These are phyloP conservation scores for Penicillium chermesinum DNA, from an alignment of 495 filamentous ascomycete species.

Conservation along the genomic window DNA sequence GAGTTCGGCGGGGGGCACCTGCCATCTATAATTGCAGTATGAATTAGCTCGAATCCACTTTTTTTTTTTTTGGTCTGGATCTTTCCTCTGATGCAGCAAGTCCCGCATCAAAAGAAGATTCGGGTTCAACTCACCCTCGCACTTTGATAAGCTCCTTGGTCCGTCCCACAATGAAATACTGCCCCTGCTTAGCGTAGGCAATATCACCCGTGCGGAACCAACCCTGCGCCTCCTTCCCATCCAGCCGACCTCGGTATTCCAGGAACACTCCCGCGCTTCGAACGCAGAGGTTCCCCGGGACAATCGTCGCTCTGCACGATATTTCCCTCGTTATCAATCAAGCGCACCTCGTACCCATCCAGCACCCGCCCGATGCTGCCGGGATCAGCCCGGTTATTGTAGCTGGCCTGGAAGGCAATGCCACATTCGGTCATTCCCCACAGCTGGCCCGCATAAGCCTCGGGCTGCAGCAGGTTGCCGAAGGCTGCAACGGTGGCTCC, in stretches of 20 bases:
- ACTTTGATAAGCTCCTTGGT: conserved; percentile 76
- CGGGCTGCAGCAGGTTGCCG: conserved; percentile 32
- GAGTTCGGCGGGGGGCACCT: conserved; percentile 84
- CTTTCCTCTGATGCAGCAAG: too few relatives aligned
- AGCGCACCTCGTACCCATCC: conserved; percentile 57
- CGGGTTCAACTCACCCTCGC: conserved; percentile 40
- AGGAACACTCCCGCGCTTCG: conserved; percentile 35
- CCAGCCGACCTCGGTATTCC: conserved; percentile 36
- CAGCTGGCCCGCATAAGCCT: conserved; percentile 33
- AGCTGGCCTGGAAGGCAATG: conserved; percentile 49
- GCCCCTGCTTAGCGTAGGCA: conserved; percentile 54
- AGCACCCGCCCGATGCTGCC: conserved; percentile 64
- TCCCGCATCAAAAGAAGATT: too few relatives aligned
- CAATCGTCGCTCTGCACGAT: conserved; percentile 43
- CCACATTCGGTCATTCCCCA: conserved; percentile 48
- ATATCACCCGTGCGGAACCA: conserved; percentile 82
- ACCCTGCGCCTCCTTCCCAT: conserved; percentile 47
- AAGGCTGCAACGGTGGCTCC: conserved; percentile 35
- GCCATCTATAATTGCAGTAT: conserved; percentile 35
- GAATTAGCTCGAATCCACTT: neutral
- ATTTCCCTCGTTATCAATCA: conserved; percentile 49
- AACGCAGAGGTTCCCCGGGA: conserved; percentile 50
- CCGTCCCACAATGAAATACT: conserved; percentile 70
- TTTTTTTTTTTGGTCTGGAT: neutral
- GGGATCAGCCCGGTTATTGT: conserved; percentile 30